A percentile compares a stretch with the other conserved stretches of the same genome.
These are phyloP conservation scores for Raphanus hybrid DNA, from an alignment of 441 rosid species.

Conservation along the genomic window DNA sequence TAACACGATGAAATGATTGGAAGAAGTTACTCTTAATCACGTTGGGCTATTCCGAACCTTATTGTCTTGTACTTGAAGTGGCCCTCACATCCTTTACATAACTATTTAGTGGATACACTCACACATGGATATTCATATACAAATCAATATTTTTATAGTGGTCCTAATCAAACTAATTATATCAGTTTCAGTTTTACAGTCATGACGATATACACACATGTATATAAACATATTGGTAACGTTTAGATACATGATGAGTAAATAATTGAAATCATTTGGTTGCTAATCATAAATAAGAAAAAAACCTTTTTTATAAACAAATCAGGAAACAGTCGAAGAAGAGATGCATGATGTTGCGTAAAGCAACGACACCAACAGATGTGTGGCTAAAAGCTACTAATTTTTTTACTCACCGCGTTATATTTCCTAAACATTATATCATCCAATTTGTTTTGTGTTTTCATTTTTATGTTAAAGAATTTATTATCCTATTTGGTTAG, in stretches of 20 bases:
- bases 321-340: constrained; percentile 18
- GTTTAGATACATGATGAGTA: constrained; percentile 31
- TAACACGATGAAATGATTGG: constrained; percentile 43
- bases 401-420: constrained; percentile 39
- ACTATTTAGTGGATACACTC: constrained; percentile 37
- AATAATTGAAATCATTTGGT: constrained; percentile 39
- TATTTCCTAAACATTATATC: constrained; percentile 18
- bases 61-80: constrained; percentile 43
- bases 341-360: constrained; percentile 48
- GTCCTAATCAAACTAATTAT: constrained; percentile 35
- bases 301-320: constrained; percentile 8
- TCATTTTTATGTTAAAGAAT: not conserved
- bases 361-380: constrained; percentile 46
- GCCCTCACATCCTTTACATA: constrained; percentile 45
- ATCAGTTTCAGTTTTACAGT: constrained; percentile 9
- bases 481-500: not conserved
- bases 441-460: not conserved
- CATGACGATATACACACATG: constrained; percentile 10
- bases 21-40: constrained; percentile 46
- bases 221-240: not conserved
- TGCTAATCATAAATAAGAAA: constrained; percentile 32
- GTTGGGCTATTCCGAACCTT: constrained; percentile 40
- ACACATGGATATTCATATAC: constrained; percentile 31
- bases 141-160: constrained; percentile 24
- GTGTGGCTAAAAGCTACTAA: constrained; percentile 34